Conservation (phyloP, 2,329 filamentous ascomycete species). For the Curvularia eragrostidis region DNA sequence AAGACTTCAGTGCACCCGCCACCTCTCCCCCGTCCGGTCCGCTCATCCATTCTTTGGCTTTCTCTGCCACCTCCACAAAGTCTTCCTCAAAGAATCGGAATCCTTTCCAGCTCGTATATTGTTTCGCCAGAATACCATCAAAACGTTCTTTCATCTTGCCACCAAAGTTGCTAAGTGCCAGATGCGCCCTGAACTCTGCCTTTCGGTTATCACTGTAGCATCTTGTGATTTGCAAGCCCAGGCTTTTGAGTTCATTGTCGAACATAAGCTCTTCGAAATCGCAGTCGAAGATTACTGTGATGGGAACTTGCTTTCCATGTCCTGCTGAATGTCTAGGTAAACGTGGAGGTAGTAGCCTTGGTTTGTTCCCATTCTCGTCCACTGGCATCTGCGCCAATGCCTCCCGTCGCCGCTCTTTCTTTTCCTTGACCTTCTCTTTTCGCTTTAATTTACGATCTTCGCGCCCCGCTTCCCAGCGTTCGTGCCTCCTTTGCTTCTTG, state of each 20-base stretch:
- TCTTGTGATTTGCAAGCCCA: conserved; percentile 83
- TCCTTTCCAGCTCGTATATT: conserved; percentile 80
- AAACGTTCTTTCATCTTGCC: conserved; percentile 78
- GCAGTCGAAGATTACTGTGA: conserved; percentile 88
- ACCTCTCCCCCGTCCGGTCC: conserved; percentile 64
- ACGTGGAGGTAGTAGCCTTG: conserved; percentile 26
- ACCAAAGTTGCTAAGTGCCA: conserved; percentile 80
- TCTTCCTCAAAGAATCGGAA: conserved; percentile 76
- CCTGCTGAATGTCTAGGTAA: conserved; percentile 31
- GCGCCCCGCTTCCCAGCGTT: conserved; percentile 77
- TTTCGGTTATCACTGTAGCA: conserved; percentile 87
- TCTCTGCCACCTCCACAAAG: conserved; percentile 71
- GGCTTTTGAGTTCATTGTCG: conserved; percentile 82
- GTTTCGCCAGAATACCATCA: conserved; percentile 72
- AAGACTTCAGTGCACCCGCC: conserved; percentile 62
- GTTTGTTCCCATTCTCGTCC: conserved; percentile 31
- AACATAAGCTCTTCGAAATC: conserved; percentile 90
- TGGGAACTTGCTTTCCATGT: conserved; percentile 67
- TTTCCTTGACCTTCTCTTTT: conserved; percentile 63
- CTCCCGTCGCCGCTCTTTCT: conserved; percentile 59
- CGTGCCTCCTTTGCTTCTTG: conserved; percentile 76
- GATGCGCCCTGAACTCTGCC: conserved; percentile 70
- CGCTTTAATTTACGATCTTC: conserved; percentile 63
- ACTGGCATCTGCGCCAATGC: conserved; percentile 50
- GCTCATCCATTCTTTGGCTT: conserved; percentile 73